These are phyloP conservation scores for Exophiala aquamarina DNA, from an alignment of 2,329 filamentous ascomycete genomes.

Conservation along the genomic window DNA sequence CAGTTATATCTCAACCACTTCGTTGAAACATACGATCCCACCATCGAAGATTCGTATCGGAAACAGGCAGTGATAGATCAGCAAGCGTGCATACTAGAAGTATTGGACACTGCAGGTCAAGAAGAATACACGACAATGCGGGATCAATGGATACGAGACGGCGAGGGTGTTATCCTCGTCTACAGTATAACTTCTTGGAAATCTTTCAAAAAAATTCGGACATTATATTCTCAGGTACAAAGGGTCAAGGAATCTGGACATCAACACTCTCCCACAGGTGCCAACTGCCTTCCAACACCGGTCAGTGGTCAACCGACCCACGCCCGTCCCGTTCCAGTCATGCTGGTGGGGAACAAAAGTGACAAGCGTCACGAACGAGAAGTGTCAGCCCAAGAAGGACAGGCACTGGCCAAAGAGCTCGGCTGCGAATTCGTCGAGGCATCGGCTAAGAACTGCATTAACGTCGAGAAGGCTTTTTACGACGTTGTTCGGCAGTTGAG, in stretches of 20 bases:
- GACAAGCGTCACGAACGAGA: conserved; percentile 93
- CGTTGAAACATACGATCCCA: conserved; percentile 79
- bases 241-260: conserved; percentile 64
- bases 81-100: conserved; percentile 94
- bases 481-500: no score
- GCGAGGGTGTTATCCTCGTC: conserved; percentile 92
- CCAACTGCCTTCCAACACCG: no score
- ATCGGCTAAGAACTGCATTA: conserved; percentile 96
- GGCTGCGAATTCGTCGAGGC: conserved; percentile 96
- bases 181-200: conserved; percentile 97
- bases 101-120: conserved; percentile 92
- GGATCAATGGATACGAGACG: conserved; percentile 97
- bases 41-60: conserved; percentile 67
- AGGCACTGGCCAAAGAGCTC: conserved; percentile 82
- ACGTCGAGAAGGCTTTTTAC: conserved; percentile 93
- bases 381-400: conserved; percentile 92
- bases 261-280: no score
- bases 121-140: conserved; percentile 96
- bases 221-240: conserved; percentile 95
- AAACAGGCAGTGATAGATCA: conserved; percentile 81
- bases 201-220: conserved; percentile 92
- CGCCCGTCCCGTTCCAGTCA: conserved; percentile 74
- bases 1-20: conserved; percentile 73
- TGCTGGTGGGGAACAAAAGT: conserved; percentile 98
- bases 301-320: no score